Evolutionary conservation across 192 early-diverging fungal genomes (phyloP).

Genomic region (Podila verticillata): DNA sequence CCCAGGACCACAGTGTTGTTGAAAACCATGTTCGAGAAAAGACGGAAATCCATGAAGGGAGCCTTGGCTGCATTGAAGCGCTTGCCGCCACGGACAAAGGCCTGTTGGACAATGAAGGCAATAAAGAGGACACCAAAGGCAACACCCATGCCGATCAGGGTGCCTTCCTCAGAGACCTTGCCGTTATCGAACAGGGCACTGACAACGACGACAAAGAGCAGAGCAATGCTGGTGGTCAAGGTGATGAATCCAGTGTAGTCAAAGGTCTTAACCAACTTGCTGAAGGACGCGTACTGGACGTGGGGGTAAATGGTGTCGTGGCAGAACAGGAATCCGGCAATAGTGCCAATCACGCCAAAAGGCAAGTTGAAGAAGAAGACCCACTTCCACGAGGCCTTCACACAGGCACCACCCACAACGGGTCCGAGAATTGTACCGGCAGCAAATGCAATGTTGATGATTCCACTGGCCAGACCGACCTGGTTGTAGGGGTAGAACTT

Average conservation of each 20-base stretch:
- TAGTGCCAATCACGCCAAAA: slow-evolving; percentile 43
- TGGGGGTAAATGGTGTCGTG: slow-evolving; percentile 40
- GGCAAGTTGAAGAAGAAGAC: slow-evolving; percentile 52
- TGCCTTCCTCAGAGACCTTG: slow-evolving; percentile 40
- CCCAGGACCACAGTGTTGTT: slow-evolving; percentile 50
- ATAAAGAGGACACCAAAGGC: slow-evolving; percentile 45
- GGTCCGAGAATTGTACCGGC: slow-evolving; percentile 47
- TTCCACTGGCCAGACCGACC: slow-evolving; percentile 44
- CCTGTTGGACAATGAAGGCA: slow-evolving; percentile 27
- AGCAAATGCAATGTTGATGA: slow-evolving; percentile 51
- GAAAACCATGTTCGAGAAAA: slow-evolving; percentile 33
- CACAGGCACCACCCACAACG: slow-evolving; percentile 44
- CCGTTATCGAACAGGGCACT: slow-evolving; percentile 42
- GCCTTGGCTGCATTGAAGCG: slow-evolving; percentile 20
- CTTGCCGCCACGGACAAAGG: slow-evolving; percentile 39
- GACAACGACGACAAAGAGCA: slow-evolving; percentile 47
- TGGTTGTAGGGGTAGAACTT: slow-evolving; percentile 51
- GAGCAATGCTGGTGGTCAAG: slow-evolving; percentile 34
- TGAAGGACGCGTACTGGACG: slow-evolving; percentile 37
- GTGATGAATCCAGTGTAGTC: slow-evolving; percentile 45
- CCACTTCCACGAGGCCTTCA: slow-evolving; percentile 47
- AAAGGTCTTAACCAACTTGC: slow-evolving; percentile 33
- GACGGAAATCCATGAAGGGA: slow-evolving; percentile 48
- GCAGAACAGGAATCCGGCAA: slow-evolving; percentile 39
- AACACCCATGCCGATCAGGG: slow-evolving; percentile 48